Evolutionary conservation across 257 asterid species (phyloP).

Genomic region (Nicotiana benthamiana): DNA sequence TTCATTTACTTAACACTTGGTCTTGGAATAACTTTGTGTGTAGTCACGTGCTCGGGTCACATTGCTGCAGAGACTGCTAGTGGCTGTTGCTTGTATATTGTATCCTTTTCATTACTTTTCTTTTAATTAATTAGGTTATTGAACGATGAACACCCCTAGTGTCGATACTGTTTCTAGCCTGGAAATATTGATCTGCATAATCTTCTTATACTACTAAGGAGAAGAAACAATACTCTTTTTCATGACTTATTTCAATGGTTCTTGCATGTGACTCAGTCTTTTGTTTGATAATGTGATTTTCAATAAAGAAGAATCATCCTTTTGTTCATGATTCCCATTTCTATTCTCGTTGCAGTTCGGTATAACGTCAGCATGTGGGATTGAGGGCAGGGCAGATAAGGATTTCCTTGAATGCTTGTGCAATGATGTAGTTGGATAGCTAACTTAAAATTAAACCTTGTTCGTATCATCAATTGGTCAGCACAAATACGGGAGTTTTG

Average conservation of each 20-base stretch:
- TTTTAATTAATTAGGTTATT: background rate
- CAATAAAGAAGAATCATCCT: background rate
- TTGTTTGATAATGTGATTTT: background rate
- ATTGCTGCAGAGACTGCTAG: constrained; percentile 64
- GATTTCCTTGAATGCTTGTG: background rate
- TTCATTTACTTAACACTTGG: constrained; percentile 54
- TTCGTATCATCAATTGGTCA: background rate
- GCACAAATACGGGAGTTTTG: background rate
- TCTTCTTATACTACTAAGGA: background rate
- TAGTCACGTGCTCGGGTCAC: constrained; percentile 57
- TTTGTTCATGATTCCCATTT: background rate
- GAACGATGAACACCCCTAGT: no score
- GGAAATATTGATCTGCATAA: background rate
- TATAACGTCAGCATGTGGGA: background rate
- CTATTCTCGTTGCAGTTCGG: background rate
- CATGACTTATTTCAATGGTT: background rate
- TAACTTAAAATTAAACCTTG: background rate
- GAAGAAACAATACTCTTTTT: background rate
- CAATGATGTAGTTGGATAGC: background rate
- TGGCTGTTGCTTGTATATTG: constrained; percentile 54
- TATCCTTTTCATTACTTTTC: constrained; percentile 36
- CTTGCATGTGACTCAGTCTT: background rate
- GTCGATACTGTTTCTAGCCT: background rate
- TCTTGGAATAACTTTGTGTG: constrained; percentile 40
- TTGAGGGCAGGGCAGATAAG: background rate